phyloP scores from a whole-genome alignment of 2,329 filamentous ascomycete genomes.

The Colletotrichum nymphaeae region DNA sequence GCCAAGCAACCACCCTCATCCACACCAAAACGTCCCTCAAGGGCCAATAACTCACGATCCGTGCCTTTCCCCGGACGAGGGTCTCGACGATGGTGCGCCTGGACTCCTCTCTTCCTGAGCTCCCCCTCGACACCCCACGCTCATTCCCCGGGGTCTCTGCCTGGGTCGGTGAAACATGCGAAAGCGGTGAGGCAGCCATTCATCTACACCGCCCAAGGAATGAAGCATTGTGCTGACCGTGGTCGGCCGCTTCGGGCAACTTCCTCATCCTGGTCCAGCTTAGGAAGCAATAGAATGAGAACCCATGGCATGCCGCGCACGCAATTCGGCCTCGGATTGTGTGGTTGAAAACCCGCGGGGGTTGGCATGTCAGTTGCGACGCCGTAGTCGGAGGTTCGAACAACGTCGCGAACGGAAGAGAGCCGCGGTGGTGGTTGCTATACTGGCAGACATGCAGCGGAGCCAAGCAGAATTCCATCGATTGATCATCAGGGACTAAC shows the following conservation, averaged over 20 bases:
- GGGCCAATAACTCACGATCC: background rate
- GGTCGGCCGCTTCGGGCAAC: conserved; percentile 10
- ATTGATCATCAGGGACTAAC: conserved; percentile 12
- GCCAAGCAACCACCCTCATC: background rate
- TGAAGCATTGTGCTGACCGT: background rate
- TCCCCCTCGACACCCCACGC: conserved; percentile 20
- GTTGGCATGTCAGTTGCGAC: background rate
- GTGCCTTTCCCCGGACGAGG: conserved; percentile 17
- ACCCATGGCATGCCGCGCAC: background rate
- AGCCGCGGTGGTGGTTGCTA: background rate
- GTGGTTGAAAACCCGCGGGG: background rate
- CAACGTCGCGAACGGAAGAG: background rate
- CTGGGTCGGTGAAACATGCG: conserved; percentile 31
- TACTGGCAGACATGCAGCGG: background rate
- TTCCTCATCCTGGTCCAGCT: background rate
- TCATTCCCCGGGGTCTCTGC: conserved; percentile 21
- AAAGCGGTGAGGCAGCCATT: conserved; percentile 29
- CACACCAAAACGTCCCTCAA: background rate
- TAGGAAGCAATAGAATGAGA: background rate
- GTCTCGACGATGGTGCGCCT: background rate
- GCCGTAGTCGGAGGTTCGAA: conserved; percentile 3
- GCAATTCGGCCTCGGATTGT: background rate
- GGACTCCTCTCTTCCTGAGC: background rate
- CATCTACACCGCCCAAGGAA: conserved; percentile 25
- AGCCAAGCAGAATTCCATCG: background rate